A percentile compares a stretch with the other conserved stretches of the same genome.
phyloP scores from a whole-genome alignment of 2,329 filamentous ascomycete species.

The Fusarium concolor region DNA sequence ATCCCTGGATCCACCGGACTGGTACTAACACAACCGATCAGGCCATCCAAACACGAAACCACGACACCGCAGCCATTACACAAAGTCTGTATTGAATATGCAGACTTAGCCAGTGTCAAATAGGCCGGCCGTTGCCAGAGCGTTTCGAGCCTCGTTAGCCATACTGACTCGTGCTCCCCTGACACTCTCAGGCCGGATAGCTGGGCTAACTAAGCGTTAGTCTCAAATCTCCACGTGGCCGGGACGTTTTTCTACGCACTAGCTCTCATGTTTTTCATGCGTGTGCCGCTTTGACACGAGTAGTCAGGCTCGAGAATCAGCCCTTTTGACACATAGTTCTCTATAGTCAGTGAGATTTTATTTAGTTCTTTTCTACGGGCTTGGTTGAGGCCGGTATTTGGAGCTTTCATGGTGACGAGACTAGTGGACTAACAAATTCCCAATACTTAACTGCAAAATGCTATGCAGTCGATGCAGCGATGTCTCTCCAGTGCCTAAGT shows the following conservation, averaged over 20 bases:
- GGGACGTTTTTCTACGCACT: slow-evolving; percentile 15
- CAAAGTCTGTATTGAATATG: neutral
- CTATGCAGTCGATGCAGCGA: too few species aligned
- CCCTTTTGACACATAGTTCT: neutral
- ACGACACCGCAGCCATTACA: neutral
- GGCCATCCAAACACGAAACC: neutral
- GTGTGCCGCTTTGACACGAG: neutral
- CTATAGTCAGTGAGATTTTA: too few species aligned
- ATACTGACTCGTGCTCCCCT: slow-evolving; percentile 17
- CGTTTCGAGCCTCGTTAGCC: neutral
- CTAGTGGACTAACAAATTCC: neutral
- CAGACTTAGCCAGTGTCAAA: neutral
- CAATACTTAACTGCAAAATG: too few species aligned
- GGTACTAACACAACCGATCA: neutral
- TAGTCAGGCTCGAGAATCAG: too few species aligned
- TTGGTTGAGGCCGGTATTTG: too few species aligned
- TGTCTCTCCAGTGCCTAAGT: too few species aligned
- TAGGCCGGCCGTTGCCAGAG: neutral
- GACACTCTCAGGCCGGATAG: neutral
- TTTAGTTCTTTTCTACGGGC: neutral
- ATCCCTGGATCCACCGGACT: too few species aligned
- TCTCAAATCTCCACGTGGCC: slow-evolving; percentile 16
- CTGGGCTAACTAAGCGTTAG: neutral
- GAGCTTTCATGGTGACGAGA: neutral
- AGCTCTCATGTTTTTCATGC: neutral